phyloP scores from a whole-genome alignment of 2,329 filamentous ascomycete species.

The Lasiodiplodia sp. region DNA sequence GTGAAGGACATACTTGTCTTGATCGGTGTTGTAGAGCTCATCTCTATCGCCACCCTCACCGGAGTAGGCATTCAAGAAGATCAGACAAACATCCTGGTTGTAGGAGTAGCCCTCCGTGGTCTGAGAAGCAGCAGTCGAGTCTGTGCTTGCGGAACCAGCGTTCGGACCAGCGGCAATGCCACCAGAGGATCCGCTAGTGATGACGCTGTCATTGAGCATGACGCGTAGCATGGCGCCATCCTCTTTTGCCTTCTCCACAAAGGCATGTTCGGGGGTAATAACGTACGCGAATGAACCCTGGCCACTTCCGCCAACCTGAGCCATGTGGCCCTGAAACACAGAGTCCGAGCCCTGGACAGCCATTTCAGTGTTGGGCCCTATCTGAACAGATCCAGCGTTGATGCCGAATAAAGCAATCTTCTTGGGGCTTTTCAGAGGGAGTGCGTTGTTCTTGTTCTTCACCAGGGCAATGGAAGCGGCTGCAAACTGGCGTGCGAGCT shows the following conservation, averaged over 20 bases:
- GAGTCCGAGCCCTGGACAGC: constrained; percentile 38
- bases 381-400: constrained; percentile 56
- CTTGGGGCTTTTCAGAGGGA: constrained; percentile 61
- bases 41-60: constrained; percentile 28
- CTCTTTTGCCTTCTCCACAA: constrained; percentile 38
- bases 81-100: constrained; percentile 23
- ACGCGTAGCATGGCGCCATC: constrained; percentile 24
- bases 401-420: constrained; percentile 60
- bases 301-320: constrained; percentile 51
- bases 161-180: neutral
- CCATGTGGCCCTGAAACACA: constrained; percentile 53
- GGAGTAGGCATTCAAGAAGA: constrained; percentile 30
- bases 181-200: neutral
- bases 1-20: constrained; percentile 68
- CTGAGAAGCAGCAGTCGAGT: constrained; percentile 15
- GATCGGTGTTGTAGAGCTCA: constrained; percentile 29
- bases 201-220: constrained; percentile 28
- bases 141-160: neutral
- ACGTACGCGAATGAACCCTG: constrained; percentile 49
- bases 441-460: constrained; percentile 58
- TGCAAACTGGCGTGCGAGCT: constrained; percentile 49
- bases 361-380: constrained; percentile 54
- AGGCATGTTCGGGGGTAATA: constrained; percentile 51
- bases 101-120: constrained; percentile 30
- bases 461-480: constrained; percentile 53